Evolutionary conservation across 768 basidiomycete species (phyloP), one percentile per base, ranked within the genome.

Genomic region (Rhizopogon sp.): DNA sequence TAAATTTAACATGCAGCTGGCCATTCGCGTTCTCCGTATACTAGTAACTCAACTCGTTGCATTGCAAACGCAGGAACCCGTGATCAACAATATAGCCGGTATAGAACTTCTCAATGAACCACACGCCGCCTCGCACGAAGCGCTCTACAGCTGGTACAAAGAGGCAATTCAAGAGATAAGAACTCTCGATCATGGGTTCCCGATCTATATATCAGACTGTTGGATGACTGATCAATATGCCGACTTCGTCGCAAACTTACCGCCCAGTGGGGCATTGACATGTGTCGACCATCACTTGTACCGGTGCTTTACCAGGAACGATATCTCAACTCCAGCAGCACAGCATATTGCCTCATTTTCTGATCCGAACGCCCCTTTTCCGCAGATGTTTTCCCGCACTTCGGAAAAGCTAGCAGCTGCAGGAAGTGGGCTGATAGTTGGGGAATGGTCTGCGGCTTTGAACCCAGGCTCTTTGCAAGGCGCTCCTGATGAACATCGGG

Each of bases 241-340:
- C 14, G 70, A 76, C 8, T 88, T 79, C 61, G 71, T 83, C 62
- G 68, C 68, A 22, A 64, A 71, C 6, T 69, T 72, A 58, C 44
- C 66, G 44, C 9, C 61, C 54, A 29, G 63, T 25, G 53, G 72
- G 54, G 63, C 61, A 14, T 80, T 82, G 29, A 72, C 84, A 17
- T 82, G 86, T 13, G 72, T 92, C 40, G 91, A 93, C 66, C 88
- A 91, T 60, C 91, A 93, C 63, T 77, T 93, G 20, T 93, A 93
- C 63, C 81, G 91, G 25, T 90, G 88, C 67, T 90, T 91, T 66
- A 88, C 87, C 0, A 57, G 66, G 0, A 70, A 70, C 1, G 91
- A 93, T 66, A 79, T 69, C 16, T 56, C 66, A 1, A 82, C 80
- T 3, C 65, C 78, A 6, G 87, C 79, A 0, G 63, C 76, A 3